phyloP scores from a whole-genome alignment of 352 stramenopile species.

The Pythium dissimile region DNA sequence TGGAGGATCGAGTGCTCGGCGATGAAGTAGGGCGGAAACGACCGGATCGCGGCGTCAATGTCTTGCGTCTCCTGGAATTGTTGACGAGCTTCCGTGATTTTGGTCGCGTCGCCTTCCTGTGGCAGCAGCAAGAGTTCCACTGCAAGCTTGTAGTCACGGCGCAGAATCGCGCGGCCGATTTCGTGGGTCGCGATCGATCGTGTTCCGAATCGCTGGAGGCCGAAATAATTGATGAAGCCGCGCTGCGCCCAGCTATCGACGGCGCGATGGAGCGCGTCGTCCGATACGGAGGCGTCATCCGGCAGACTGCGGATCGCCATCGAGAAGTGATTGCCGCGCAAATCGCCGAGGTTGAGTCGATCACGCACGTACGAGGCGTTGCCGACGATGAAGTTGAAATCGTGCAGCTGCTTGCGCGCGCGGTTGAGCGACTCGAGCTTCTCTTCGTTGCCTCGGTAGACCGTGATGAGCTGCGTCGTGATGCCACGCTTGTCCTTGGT shows the following conservation, averaged over 20 bases:
- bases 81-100: slow-evolving; percentile 65
- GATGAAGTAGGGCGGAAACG: slow-evolving; percentile 79
- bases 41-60: slow-evolving; percentile 45
- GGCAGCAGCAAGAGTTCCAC: slow-evolving; percentile 90
- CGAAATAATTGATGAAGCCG: slow-evolving; percentile 99
- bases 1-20: slow-evolving; percentile 70
- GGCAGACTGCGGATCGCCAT: slow-evolving; percentile 93
- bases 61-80: slow-evolving; percentile 66
- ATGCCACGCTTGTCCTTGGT: slow-evolving; percentile 98
- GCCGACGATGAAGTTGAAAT: slow-evolving; percentile 91
- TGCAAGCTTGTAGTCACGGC: slow-evolving; percentile 88
- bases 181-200: slow-evolving; percentile 85
- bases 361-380: slow-evolving; percentile 90
- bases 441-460: slow-evolving; percentile 77
- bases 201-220: slow-evolving; percentile 95
- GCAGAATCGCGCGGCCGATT: slow-evolving; percentile 92
- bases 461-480: slow-evolving; percentile 94
- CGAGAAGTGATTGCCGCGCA: slow-evolving; percentile 95
- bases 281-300: slow-evolving; percentile 42
- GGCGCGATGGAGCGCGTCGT: slow-evolving; percentile 54
- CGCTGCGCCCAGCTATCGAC: slow-evolving; percentile 65
- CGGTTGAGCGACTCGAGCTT: slow-evolving; percentile 79
- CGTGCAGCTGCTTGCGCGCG: slow-evolving; percentile 55
- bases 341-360: slow-evolving; percentile 90
- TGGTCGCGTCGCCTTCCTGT: slow-evolving; percentile 70